phyloP scores from a whole-genome alignment of 805 yeast species.

The Ogataea saltuana region DNA sequence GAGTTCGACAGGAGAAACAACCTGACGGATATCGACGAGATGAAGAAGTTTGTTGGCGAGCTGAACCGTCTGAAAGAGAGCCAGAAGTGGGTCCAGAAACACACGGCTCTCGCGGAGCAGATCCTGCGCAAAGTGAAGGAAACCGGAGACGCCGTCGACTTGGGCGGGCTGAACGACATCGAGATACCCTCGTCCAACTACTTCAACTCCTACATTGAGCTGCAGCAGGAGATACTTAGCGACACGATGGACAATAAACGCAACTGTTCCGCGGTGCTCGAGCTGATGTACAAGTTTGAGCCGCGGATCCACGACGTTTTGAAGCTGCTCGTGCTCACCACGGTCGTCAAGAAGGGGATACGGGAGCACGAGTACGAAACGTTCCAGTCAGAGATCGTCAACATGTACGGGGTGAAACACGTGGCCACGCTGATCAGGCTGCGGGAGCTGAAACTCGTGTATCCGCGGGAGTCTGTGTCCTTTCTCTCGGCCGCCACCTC shows the following conservation, averaged over 20 bases:
- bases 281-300: slow-evolving; percentile 50
- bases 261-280: slow-evolving; percentile 41
- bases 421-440: slow-evolving; percentile 50
- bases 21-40: slow-evolving; percentile 60
- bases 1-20: slow-evolving; percentile 63
- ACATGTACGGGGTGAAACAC: slow-evolving; percentile 63
- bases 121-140: slow-evolving; percentile 42
- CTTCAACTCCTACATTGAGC: slow-evolving; percentile 50
- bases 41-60: slow-evolving; percentile 69
- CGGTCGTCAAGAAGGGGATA: slow-evolving; percentile 68
- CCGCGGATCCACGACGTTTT: slow-evolving; percentile 46
- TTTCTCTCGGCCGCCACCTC: slow-evolving; percentile 22
- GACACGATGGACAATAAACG: slow-evolving; percentile 47
- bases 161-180: slow-evolving; percentile 23
- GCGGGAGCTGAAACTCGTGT: slow-evolving; percentile 48
- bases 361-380: slow-evolving; percentile 59
- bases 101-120: slow-evolving; percentile 71
- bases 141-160: slow-evolving; percentile 16
- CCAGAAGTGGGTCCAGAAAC: slow-evolving; percentile 69
- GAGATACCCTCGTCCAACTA: slow-evolving; percentile 26
- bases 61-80: slow-evolving; percentile 64
- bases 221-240: slow-evolving; percentile 71
- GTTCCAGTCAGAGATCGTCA: slow-evolving; percentile 56
- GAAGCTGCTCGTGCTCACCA: slow-evolving; percentile 55
- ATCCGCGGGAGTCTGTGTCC: slow-evolving; percentile 32